Evolutionary conservation across 176 grass and related monocot genomes (phyloP), one percentile per base, ranked within the genome.

Genomic region (Typha latifolia): DNA sequence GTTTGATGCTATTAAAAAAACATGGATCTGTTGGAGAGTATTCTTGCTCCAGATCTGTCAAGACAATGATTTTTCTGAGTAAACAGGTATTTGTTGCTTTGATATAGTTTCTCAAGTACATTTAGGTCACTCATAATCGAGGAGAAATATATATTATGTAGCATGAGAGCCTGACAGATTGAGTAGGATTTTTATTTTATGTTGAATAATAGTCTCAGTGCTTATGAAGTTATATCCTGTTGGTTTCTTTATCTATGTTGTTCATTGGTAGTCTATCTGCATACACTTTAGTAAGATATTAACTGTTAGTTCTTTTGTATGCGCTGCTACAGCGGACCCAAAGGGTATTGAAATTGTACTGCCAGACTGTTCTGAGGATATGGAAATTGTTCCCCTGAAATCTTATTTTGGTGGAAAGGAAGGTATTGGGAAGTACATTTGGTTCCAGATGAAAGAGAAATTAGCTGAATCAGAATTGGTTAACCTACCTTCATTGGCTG

Each of bases 331-430:
- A 99, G 94, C 82, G 19, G 85, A 87, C 43, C 94, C 89, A 64
- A 93, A 80, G 69, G 86, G 86, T 73, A 64, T 84, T 62, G 69
- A 82, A 75, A 81, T 99, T 76, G 51, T 87, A 71, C 52, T 93
- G 70, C 89, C 89, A 12, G 73, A 74, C 32, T 99, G 83, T 90
- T 76, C 69, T 62, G 66, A 99, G 83, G 94, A 99, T 69, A 78
- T 57, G 21, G 89, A 93, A 90, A 68, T 99, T 82, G 78, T 81
- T 78, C 94, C 94, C 48, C 27, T 78, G 62, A 99, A 90, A 85
- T 72, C 63, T 63, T 99, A 99, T 51, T 99, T 84, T 61, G 94
- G 94, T 82, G 94, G 94, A 49, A 84, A 79, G 34, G 94, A 99
- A 84, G 94, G 94, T 61, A 69, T 62, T 68, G 86, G 84, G 32